Evolutionary conservation across 176 grass and related monocot species (phyloP).

Genomic region (Bonia amplexicaulis): DNA sequence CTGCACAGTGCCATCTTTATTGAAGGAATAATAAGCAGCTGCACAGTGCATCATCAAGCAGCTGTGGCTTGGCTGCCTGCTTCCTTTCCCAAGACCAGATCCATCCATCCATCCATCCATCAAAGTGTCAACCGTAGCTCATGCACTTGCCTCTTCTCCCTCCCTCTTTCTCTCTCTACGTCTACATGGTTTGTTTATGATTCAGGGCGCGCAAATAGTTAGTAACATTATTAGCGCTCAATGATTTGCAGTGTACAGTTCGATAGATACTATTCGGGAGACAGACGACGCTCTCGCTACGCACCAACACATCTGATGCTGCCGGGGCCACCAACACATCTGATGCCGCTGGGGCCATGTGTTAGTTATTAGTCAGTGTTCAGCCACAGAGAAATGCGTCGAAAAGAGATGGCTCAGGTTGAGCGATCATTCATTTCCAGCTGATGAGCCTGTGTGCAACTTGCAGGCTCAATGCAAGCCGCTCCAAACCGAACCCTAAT

Average conservation of each 20-base stretch:
- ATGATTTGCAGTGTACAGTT: neutral
- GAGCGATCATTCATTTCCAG: neutral
- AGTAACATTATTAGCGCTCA: neutral
- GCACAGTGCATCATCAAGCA: no score
- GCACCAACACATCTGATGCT: neutral
- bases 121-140: conserved; percentile 25
- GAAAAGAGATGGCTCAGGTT: neutral
- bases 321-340: neutral
- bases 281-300: neutral
- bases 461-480: neutral
- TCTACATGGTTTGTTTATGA: neutral
- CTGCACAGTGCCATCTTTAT: neutral
- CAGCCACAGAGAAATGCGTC: neutral
- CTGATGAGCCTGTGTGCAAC: neutral
- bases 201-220: neutral
- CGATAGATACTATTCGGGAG: neutral
- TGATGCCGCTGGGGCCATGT: neutral
- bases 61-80: conserved; percentile 18
- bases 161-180: neutral
- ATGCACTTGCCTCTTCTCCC: neutral
- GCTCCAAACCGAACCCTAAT: neutral
- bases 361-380: neutral
- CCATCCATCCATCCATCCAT: conserved; percentile 13
- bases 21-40: neutral
- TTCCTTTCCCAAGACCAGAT: conserved; percentile 36